Percentiles rank a stretch among this genome's conserved stretches.
Evolutionary conservation across 2,329 filamentous ascomycete species (phyloP).

Genomic region (Phyllosticta citriasiana): DNA sequence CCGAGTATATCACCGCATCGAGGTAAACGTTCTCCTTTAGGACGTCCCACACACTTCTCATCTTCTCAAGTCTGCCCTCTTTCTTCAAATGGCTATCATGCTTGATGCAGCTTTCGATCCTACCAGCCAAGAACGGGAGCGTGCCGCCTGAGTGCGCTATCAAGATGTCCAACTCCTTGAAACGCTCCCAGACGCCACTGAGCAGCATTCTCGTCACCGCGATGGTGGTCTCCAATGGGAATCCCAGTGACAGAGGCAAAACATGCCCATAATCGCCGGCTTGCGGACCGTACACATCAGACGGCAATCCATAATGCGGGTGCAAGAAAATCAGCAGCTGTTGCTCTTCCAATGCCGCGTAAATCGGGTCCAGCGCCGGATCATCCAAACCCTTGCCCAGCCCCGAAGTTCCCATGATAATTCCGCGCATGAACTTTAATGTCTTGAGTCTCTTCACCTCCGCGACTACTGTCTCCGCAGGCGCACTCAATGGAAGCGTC

Average conservation of each 20-base stretch:
- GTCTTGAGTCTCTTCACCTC: constrained; percentile 54
- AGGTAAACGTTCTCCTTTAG: constrained; percentile 71
- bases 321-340: constrained; percentile 70
- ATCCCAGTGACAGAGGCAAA: constrained; percentile 73
- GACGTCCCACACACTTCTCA: constrained; percentile 53
- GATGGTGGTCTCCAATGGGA: constrained; percentile 88
- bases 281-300: constrained; percentile 66
- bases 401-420: constrained; percentile 79
- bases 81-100: constrained; percentile 69
- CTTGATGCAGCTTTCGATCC: constrained; percentile 77
- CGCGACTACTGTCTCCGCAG: constrained; percentile 47
- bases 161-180: constrained; percentile 59
- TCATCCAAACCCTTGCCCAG: constrained; percentile 73
- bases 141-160: constrained; percentile 85
- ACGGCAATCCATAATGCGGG: constrained; percentile 82
- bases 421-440: constrained; percentile 64
- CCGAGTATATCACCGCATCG: constrained; percentile 76
- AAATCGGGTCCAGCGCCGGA: constrained; percentile 58
- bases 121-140: constrained; percentile 75
- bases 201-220: constrained; percentile 80
- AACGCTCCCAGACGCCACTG: constrained; percentile 73
- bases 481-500: constrained; percentile 65
- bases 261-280: constrained; percentile 76
- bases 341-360: constrained; percentile 55
- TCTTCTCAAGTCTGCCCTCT: constrained; percentile 49